Evolutionary conservation across 2,329 filamentous ascomycete genomes (phyloP).

Genomic region (Penicillium hordei): DNA sequence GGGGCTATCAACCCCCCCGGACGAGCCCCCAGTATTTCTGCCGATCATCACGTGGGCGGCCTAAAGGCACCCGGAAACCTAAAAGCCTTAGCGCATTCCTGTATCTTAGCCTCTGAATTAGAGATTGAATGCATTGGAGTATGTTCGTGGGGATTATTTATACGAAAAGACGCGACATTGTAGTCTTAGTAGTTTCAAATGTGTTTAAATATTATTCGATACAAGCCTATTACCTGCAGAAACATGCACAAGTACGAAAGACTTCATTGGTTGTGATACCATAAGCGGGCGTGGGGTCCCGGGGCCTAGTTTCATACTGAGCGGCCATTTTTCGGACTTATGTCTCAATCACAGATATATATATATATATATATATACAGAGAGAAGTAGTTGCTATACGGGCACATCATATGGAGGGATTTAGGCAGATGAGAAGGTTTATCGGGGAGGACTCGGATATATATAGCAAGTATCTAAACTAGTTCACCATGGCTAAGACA

Average conservation of each 20-base stretch:
- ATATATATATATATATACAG: too few species aligned
- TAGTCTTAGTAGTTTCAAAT: too few species aligned
- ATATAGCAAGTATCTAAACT: background rate
- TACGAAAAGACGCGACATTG: background rate
- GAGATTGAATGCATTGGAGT: background rate
- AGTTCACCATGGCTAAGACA: background rate
- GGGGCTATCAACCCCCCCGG: constrained; percentile 1
- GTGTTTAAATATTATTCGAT: background rate
- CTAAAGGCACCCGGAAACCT: background rate
- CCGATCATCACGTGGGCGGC: constrained; percentile 11
- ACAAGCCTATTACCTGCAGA: background rate
- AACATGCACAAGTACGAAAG: background rate
- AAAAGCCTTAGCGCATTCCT: background rate
- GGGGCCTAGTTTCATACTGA: background rate
- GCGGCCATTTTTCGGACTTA: background rate
- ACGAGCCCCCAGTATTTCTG: constrained; percentile 8
- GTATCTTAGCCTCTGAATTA: background rate
- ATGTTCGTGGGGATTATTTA: constrained; percentile 6
- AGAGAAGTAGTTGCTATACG: too few species aligned
- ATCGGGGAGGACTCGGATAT: too few species aligned
- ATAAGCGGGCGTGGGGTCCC: background rate
- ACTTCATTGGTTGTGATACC: background rate
- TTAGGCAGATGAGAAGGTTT: too few species aligned
- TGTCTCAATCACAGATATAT: background rate
- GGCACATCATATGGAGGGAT: too few species aligned